Evolutionary conservation across 2,329 filamentous ascomycete species (phyloP).

Genomic region (Microascus cirrosus): DNA sequence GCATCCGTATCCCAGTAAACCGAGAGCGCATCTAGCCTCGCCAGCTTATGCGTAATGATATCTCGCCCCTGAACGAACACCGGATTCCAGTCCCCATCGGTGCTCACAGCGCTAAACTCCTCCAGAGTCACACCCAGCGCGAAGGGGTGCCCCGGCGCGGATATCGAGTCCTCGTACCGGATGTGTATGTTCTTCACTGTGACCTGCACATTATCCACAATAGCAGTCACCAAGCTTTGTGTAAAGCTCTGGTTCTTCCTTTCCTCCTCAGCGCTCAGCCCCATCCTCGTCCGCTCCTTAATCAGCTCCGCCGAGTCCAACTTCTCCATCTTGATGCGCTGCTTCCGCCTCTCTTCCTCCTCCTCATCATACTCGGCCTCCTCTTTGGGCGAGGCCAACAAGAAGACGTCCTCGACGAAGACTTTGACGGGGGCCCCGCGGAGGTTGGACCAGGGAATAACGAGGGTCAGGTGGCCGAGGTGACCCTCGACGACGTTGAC

Average conservation of each 20-base stretch:
- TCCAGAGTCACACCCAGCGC: conserved; percentile 85
- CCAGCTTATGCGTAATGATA: conserved; percentile 82
- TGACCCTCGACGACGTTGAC: conserved; percentile 96
- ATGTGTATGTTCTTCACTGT: conserved; percentile 98
- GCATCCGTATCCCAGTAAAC: conserved; percentile 98
- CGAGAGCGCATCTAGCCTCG: conserved; percentile 77
- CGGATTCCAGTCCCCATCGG: conserved; percentile 87
- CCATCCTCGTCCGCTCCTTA: conserved; percentile 85
- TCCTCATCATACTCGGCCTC: conserved; percentile 88
- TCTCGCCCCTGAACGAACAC: conserved; percentile 88
- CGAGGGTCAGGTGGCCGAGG: conserved; percentile 79
- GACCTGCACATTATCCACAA: conserved; percentile 96
- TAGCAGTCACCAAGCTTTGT: conserved; percentile 85
- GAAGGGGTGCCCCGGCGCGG: conserved; percentile 89
- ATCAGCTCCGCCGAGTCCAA: conserved; percentile 91
- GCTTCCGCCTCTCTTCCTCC: conserved; percentile 77
- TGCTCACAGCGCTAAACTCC: conserved; percentile 95
- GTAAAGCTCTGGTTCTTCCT: conserved; percentile 98
- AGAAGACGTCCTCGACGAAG: conserved; percentile 91
- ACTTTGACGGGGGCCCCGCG: conserved; percentile 89
- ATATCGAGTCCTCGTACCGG: conserved; percentile 95
- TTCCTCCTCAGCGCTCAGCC: conserved; percentile 88
- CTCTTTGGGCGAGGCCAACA: conserved; percentile 90
- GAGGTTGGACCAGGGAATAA: conserved; percentile 96
- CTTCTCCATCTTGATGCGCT: conserved; percentile 97